Evolutionary conservation across 2,329 filamentous ascomycete species (phyloP), one percentile per base, ranked within the genome.

Genomic region (Talaromyces sp.): DNA sequence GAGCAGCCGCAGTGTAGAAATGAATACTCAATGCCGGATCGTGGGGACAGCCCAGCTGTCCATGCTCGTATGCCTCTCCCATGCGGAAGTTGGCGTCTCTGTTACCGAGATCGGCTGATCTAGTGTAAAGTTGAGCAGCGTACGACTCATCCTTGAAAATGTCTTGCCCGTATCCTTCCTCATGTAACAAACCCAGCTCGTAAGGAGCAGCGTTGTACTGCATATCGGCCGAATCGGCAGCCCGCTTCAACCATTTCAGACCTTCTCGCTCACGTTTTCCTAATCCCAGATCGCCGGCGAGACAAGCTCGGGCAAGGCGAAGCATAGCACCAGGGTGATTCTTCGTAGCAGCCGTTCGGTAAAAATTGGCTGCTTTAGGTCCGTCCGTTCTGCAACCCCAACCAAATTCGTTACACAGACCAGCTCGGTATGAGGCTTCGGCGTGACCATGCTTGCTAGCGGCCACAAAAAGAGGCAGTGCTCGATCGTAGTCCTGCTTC

Each of bases 391-490:
- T 88, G 71, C 89, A 96, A 44, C 95, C 95, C 95, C 95, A 99
- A 66, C 93, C 95, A 76, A 97, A 98, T 76, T 99, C 95, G 79
- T 98, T 98, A 80, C 93, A 97, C 62, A 99, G 82, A 16, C 90
- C 95, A 59, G 93, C 89, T 61, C 95, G 90, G 77, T 97, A 99
- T 39, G 89, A 93, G 62, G 95, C 95, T 80, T 99, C 95, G 55
- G 95, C 92, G 75, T 99, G 95, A 35, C 95, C 95, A 77, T 97
- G 95, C 79, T 98, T 99, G 70, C 91, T 93, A 8, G 95, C 95
- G 16, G 95, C 86, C 40, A 96, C 84, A 73, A 99, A 99, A 33
- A 98, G 86, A 8, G 92, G 90, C 72, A 98, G 98, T 0, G 95
- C 93, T 44, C 90, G 88, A 72, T 93, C 91, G 73, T 96, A 89